phyloP scores from a whole-genome alignment of 2,329 filamentous ascomycete genomes.

The Blastomyces gilchristii region DNA sequence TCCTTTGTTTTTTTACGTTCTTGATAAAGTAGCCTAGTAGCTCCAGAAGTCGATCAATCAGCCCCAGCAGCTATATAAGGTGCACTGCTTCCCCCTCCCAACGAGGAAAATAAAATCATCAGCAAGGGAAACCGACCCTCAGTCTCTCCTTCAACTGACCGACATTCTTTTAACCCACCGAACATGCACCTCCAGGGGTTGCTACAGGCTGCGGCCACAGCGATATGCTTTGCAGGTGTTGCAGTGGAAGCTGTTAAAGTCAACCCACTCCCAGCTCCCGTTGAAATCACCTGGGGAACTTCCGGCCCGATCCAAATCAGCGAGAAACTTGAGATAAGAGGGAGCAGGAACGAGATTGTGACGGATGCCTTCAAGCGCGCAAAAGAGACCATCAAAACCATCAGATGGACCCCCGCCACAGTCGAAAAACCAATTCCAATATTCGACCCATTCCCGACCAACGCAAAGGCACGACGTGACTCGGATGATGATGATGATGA shows the following conservation, averaged over 20 bases:
- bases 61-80: not conserved
- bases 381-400: constrained; percentile 37
- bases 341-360: constrained; percentile 31
- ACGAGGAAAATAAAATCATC: not conserved
- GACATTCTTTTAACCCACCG: not conserved
- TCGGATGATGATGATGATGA: constrained; percentile 7
- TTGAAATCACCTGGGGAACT: constrained; percentile 43
- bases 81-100: not conserved
- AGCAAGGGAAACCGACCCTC: not conserved
- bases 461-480: constrained; percentile 24
- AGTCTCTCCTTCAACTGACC: not conserved
- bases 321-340: constrained; percentile 31
- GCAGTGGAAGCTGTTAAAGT: constrained; percentile 34
- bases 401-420: constrained; percentile 47
- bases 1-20: not conserved
- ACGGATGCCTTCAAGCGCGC: constrained; percentile 43
- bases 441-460: constrained; percentile 44
- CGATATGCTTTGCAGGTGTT: not conserved
- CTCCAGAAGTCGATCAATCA: not conserved
- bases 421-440: constrained; percentile 42
- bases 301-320: constrained; percentile 40
- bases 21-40: not conserved
- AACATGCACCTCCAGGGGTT: not conserved
- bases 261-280: constrained; percentile 46
- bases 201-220: constrained; percentile 4